Evolutionary conservation across 2,329 filamentous ascomycete genomes (phyloP).

Genomic region (Coleophoma eucalyptorum): DNA sequence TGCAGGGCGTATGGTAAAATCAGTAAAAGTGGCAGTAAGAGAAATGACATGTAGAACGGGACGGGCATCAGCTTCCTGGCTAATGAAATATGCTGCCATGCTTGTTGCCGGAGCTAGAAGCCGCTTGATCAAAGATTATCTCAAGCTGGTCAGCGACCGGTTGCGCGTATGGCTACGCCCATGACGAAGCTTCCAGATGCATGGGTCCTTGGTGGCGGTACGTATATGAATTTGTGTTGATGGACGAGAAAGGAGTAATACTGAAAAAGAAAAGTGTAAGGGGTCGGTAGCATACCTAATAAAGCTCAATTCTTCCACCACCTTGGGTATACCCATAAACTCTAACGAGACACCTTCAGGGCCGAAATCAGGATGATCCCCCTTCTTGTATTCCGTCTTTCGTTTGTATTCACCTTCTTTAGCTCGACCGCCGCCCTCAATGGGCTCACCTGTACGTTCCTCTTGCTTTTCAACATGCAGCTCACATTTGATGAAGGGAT

Average conservation of each 20-base stretch:
- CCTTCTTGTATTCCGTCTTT: constrained; percentile 49
- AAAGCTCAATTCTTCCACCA: constrained; percentile 70
- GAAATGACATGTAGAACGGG: not conserved
- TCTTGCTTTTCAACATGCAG: constrained; percentile 69
- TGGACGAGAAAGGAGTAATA: too few species aligned
- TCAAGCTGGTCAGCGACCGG: not conserved
- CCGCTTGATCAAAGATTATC: not conserved
- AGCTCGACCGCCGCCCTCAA: constrained; percentile 41
- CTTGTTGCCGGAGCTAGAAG: not conserved
- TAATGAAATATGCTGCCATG: not conserved
- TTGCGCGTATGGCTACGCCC: too few species aligned
- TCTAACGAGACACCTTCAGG: constrained; percentile 45
- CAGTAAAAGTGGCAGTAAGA: not conserved
- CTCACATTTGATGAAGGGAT: constrained; percentile 74
- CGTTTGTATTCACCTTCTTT: constrained; percentile 58
- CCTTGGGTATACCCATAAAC: constrained; percentile 52
- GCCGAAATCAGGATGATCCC: constrained; percentile 63
- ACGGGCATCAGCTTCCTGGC: too few species aligned
- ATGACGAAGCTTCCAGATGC: too few species aligned
- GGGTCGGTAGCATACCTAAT: constrained; percentile 52
- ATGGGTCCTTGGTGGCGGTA: too few species aligned
- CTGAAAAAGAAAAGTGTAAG: too few species aligned
- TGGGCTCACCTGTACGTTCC: constrained; percentile 27
- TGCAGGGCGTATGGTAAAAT: not conserved
- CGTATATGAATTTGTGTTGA: too few species aligned